Base-by-base conservation (phyloP, 805 yeast genomes). In the Saturnispora bothae region DNA sequence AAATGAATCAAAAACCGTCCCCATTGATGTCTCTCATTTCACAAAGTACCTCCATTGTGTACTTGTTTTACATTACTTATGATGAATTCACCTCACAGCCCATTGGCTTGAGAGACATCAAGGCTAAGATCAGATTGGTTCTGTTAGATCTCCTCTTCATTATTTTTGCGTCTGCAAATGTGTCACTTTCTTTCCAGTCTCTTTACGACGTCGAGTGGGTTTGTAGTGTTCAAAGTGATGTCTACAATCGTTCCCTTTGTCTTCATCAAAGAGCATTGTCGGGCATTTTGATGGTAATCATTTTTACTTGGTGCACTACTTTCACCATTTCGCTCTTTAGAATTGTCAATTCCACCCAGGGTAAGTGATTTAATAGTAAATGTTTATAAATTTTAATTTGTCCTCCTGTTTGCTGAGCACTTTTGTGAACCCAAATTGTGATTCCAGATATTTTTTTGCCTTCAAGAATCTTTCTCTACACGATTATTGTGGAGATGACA, bases 21-120 rank as follows among this genome's bases (percentile, higher is more conserved):
- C 83, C 97, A 0, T 77, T 88, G 32, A 85, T 92, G 94, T 92
- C 96, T 3, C 71, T 92, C 2, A 76, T 76, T 37, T 94, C 89
- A 4, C 89, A 86, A 51, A 64, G 84, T 21, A 65, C 77, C 44
- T 95, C 95, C 3, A 60, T 84, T 19, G 69, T 75, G 0, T 92
- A 92, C 54, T 68, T 86, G 40, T 60, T 78, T 3, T 86, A 83
- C 57, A 83, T 89, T 55, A 76, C 95, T 2, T 77, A 76, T 51
- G 97, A 92, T 57, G 98, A 92, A 58, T 89, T 84, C 58, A 71
- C 78, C 18, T 94, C 96, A 12, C 81, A 84, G 53, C 98, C 97
- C 0, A 57, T 92, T 34, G 98, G 98, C 0, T 65, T 92, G 32
- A 70, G 98, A 48, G 73, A 84, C 44, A 94, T 96, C 0, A 64